Percentiles rank a stretch among this genome's conserved stretches.
These are phyloP conservation scores for Penicillium aurantiogriseum DNA, from an alignment of 2,329 filamentous ascomycete species.

Conservation along the genomic window DNA sequence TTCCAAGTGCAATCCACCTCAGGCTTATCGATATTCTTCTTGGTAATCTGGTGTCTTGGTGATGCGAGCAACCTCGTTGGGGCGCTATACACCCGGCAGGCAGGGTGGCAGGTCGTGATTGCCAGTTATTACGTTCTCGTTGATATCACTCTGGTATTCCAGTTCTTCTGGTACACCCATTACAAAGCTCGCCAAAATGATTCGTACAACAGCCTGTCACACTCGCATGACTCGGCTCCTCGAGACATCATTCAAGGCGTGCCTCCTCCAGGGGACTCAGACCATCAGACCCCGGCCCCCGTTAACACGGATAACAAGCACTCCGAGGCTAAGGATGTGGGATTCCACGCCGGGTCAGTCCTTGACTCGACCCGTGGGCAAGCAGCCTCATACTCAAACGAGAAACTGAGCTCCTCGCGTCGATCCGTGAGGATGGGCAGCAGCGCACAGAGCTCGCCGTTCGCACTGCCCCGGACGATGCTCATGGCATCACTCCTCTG, in stretches of 20 bases:
- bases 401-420: constrained; percentile 34
- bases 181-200: constrained; percentile 50
- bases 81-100: constrained; percentile 62
- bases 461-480: constrained; percentile 45
- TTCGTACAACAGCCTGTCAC: constrained; percentile 29
- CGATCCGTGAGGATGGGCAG: constrained; percentile 29
- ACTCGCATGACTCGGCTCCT: constrained; percentile 28
- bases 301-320: constrained; percentile 21
- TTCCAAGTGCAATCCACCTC: constrained; percentile 62
- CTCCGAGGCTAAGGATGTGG: constrained; percentile 31
- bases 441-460: constrained; percentile 28
- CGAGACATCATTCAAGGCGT: constrained; percentile 39
- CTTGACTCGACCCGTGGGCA: constrained; percentile 20
- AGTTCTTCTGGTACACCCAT: constrained; percentile 66
- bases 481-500: constrained; percentile 47
- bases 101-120: constrained; percentile 64
- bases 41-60: constrained; percentile 65
- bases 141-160: constrained; percentile 60
- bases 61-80: constrained; percentile 64
- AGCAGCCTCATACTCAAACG: constrained; percentile 34
- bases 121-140: constrained; percentile 66
- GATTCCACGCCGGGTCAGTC: constrained; percentile 25
- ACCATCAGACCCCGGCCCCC: constrained; percentile 15
- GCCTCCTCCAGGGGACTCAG: constrained; percentile 35
- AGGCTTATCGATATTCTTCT: constrained; percentile 63